Evolutionary conservation across 371 early-diverging fungal genomes (phyloP), one percentile per base, ranked within the genome.

Genomic region (Mortierella sp.): DNA sequence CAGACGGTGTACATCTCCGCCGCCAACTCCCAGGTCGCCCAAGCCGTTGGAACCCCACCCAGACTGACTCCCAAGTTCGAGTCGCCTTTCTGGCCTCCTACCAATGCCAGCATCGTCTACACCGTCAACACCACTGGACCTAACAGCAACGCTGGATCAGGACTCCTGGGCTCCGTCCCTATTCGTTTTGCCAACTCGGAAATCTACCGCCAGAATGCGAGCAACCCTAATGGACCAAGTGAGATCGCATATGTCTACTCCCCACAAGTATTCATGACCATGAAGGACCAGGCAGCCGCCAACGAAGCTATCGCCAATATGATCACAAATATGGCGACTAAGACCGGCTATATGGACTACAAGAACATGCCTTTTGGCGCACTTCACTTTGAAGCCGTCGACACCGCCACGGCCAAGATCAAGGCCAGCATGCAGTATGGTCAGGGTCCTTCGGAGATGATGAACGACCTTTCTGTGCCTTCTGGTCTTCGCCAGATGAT

Each of bases 341-440:
- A 16, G 14, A 26, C 46, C 50, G 8, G 6, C 31, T 54, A 28
- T 19, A 9, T 28, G 53, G 26, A n/a, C 0, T 24, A 44, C 2
- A 31, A 43, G n/a, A 0, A n/a, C 13, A 40, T 75, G 71, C 85
- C 85, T 21, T 81, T 78, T 61, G 85, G 85, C n/a, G 40, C 67
- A 26, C 26, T 75, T 44, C 85, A 81, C 21, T 81, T 78, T 46
- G 85, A 81, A 24, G 73, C 75, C 14, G 21, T 81, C 3, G 76
- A 85, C 46, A 14, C 69, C 2, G 57, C 54, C 6, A 50, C 54
- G 31, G 34, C 64, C 5, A 72, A 44, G 21, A n/a, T 79, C 34
- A 78, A 74, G 75, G 73, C 77, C 61, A 85, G 79, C 1, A 79
- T 85, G 86, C 86, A 85, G 54, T 76, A 67, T 55, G 81, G 79